These are phyloP conservation scores for Solanum clarkiae DNA, from an alignment of 257 asterid genomes.

Conservation along the genomic window DNA sequence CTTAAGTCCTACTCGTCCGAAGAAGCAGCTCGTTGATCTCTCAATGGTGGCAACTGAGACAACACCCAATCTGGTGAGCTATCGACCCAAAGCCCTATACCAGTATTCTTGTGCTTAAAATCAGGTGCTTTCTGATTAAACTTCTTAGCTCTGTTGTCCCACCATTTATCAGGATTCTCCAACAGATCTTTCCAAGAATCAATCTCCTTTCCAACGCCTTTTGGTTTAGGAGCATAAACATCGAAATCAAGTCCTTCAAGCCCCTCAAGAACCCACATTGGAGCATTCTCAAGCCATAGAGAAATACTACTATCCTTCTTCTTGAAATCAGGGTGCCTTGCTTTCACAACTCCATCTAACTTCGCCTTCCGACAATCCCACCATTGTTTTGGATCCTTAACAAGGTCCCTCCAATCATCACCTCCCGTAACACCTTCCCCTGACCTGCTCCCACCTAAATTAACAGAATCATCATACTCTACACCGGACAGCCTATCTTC, in stretches of 20 bases:
- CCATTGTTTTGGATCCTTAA: slow-evolving; percentile 56
- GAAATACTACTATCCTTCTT: slow-evolving; percentile 34
- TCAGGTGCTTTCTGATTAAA: slow-evolving; percentile 42
- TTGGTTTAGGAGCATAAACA: slow-evolving; percentile 10
- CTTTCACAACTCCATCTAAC: slow-evolving; percentile 38
- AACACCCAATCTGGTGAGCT: slow-evolving; percentile 43
- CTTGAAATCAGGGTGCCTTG: slow-evolving; percentile 67
- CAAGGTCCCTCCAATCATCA: slow-evolving; percentile 55
- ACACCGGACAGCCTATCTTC: neutral
- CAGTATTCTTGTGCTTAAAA: slow-evolving; percentile 48
- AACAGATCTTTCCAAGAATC: slow-evolving; percentile 47
- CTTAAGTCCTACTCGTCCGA: neutral
- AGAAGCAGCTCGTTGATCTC: slow-evolving; percentile 7
- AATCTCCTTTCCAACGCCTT: neutral
- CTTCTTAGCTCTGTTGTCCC: slow-evolving; percentile 43
- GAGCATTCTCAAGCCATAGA: slow-evolving; percentile 53
- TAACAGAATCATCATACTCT: neutral
- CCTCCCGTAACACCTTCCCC: neutral
- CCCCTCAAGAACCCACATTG: slow-evolving; percentile 42
- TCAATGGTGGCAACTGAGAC: slow-evolving; percentile 43
- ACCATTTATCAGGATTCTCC: slow-evolving; percentile 42
- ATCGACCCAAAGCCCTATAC: slow-evolving; percentile 40
- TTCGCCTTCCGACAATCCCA: slow-evolving; percentile 60
- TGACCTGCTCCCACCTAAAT: neutral
- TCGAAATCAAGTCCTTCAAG: slow-evolving; percentile 42